These are phyloP conservation scores for Polygonum maritimum DNA, from an alignment of 148 eudicot species.

Conservation along the genomic window DNA sequence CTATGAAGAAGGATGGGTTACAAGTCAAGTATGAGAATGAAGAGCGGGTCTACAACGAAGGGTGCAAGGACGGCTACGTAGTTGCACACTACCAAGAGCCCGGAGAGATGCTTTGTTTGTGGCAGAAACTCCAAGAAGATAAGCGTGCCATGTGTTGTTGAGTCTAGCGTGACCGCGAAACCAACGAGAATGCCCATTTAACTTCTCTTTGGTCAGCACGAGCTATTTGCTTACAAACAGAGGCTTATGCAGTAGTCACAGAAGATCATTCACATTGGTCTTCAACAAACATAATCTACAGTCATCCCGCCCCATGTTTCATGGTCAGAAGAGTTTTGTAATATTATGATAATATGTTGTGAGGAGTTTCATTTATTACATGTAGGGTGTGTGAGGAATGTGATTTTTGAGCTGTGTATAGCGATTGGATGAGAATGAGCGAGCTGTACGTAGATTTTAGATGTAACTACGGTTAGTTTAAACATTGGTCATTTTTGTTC, in stretches of 20 bases:
- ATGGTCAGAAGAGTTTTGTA: background rate
- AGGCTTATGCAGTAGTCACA: background rate
- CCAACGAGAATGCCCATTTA: background rate
- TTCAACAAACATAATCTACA: background rate
- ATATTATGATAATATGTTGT: background rate
- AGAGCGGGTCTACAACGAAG: slow-evolving; percentile 51
- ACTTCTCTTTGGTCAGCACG: background rate
- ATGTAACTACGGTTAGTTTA: background rate
- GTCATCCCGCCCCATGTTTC: background rate
- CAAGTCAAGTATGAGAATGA: slow-evolving; percentile 66
- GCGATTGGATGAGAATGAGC: background rate
- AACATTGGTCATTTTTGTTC: slow-evolving; percentile 1
- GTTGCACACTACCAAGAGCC: slow-evolving; percentile 95
- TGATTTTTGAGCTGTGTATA: background rate
- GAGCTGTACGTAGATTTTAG: background rate
- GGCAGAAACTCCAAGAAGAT: slow-evolving; percentile 88
- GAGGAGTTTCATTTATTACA: background rate
- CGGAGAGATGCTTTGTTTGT: slow-evolving; percentile 81
- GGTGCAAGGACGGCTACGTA: slow-evolving; percentile 73
- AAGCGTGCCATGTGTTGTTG: slow-evolving; percentile 69
- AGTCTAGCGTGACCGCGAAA: slow-evolving; percentile 6
- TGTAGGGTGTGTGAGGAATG: background rate
- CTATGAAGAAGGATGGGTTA: slow-evolving; percentile 63
- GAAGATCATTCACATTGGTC: background rate
- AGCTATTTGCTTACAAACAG: background rate